Evolutionary conservation across 306 rosid genomes (phyloP), one percentile per base, ranked within the genome.

Genomic region (Trichosanthes cucumerina): DNA sequence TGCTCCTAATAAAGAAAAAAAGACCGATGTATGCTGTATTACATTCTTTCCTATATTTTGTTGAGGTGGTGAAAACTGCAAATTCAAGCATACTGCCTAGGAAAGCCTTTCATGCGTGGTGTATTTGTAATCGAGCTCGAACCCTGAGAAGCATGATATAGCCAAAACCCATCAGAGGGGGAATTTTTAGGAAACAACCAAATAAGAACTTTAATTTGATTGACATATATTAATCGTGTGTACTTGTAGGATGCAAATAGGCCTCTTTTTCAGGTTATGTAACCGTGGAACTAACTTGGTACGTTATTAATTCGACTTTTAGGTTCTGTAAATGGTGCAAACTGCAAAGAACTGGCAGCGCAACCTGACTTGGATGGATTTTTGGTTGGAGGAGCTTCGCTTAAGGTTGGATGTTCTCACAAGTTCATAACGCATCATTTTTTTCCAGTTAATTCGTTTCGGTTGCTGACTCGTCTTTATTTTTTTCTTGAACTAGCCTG

Each of bases 301-400:
- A 46, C 53, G 18, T 34, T 26, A 62, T 28, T 38, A 73, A 73
- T n/a, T 73, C 10, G 41, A 26, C 7, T 19, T 81, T 63, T 80
- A 93, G 98, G 98, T 73, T 94, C 97, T 69, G 98, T 92, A 72
- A 94, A 88, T 78, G 98, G 97, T 79, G 95, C 88, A 79, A 94
- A 94, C 86, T 57, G 89, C 91, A 89, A 85, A 71, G 98, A 94
- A 80, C 70, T 94, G 87, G 97, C 97, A 73, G 79, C 79, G 38
- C 94, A 92, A 84, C 89, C 89, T 24, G 98, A 94, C 75, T 75
- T 94, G 74, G 98, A 94, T 85, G 98, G 96, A 57, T 94, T 94
- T 89, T 86, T 94, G 87, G 97, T 92, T 65, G 98, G 98, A 5
- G 97, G 97, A 86, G 97, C 97, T 88, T 94, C 97, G 57, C 85